Percentiles rank a stretch among this genome's conserved stretches.
These are phyloP conservation scores for Aspergillus pseudotamarii DNA, from an alignment of 2,329 filamentous ascomycete genomes.

Conservation along the genomic window DNA sequence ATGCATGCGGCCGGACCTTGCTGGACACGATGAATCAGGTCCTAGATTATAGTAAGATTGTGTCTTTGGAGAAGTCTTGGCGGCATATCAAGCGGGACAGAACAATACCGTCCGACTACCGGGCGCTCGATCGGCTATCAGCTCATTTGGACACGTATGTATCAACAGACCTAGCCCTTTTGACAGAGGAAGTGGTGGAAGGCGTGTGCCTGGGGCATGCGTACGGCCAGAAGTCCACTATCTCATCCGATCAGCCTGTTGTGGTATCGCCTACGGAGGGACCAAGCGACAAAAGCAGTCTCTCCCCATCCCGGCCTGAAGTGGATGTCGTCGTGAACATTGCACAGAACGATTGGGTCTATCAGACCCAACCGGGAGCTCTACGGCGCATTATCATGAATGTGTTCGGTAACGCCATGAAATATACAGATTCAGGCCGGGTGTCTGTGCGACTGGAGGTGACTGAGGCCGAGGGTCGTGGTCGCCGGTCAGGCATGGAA, in stretches of 20 bases:
- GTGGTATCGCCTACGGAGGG: conserved; percentile 18
- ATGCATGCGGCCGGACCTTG: conserved; percentile 46
- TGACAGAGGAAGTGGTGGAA: conserved; percentile 59
- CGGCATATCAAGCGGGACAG: conserved; percentile 35
- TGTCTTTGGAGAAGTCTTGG: conserved; percentile 41
- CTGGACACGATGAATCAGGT: conserved; percentile 50
- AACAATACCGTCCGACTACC: conserved; percentile 29
- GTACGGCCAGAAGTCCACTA: conserved; percentile 37
- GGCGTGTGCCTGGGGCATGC: conserved; percentile 56
- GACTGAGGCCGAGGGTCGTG: conserved; percentile 31
- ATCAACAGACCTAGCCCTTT: conserved; percentile 46
- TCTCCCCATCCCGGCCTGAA: conserved; percentile 20
- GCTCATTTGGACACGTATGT: conserved; percentile 38
- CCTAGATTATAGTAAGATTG: conserved; percentile 57
- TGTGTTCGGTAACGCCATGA: conserved; percentile 64
- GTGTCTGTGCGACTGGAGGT: conserved; percentile 49
- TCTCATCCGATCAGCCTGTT: conserved; percentile 28
- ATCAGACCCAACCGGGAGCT: conserved; percentile 58
- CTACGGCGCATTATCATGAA: conserved; percentile 63
- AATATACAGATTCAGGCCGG: conserved; percentile 60
- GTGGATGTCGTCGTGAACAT: conserved; percentile 58
- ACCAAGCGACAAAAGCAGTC: neutral
- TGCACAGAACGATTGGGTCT: conserved; percentile 54
- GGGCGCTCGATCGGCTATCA: conserved; percentile 34
- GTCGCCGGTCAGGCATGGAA: conserved; percentile 34